Base-by-base conservation (phyloP, 208 protist species). In the Trichomonas gallinae region DNA sequence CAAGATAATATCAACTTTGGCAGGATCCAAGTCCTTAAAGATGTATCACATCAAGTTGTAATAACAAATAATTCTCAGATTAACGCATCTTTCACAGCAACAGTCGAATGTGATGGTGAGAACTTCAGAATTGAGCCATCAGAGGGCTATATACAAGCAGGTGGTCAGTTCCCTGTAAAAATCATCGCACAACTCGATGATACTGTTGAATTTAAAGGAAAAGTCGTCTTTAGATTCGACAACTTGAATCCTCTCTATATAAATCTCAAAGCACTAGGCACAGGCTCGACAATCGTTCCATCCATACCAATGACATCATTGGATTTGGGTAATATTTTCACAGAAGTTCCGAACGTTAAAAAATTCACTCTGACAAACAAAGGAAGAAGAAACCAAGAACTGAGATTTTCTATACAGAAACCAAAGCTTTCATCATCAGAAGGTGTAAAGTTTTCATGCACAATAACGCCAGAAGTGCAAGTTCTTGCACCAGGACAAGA, bases 1-100 rank as follows among this genome's bases (percentile, higher is more conserved):
- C 87, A 93, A 51, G 45, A 93, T 93, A 51, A 38, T 38, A 51
- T 93, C n/a, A 42, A 93, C 51, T 93, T 93, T 36, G 87, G 87
- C 17, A 34, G 34, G 45, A 51, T 93, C 15, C 42, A 93, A 34
- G 87, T 93, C 0, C 44, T 93, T 15, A 34, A 48, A 51, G 44
- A 93, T 6, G 21, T 17, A 8, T 48, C 17, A n/a, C 40, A 51
- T 93, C 15, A 93, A 38, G 46, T 93, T 38, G 26, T 23, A 34
- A 93, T 93, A 48, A 93, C 40, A 34, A 93, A 93, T 51, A 51
- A 48, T 51, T 93, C 87, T 1, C 2, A 21, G 51, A 93, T 93
- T 17, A 8, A 9, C n/a, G 87, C 87, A 38, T 38, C 4, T 51
- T 93, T 93, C n/a, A 93, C 40, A 17, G 44, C 87, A 6, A 1